A percentile compares a stretch with the other conserved stretches of the same genome.
Evolutionary conservation across 2,329 filamentous ascomycete species (phyloP).

Genomic region (Epichloe hybrida): DNA sequence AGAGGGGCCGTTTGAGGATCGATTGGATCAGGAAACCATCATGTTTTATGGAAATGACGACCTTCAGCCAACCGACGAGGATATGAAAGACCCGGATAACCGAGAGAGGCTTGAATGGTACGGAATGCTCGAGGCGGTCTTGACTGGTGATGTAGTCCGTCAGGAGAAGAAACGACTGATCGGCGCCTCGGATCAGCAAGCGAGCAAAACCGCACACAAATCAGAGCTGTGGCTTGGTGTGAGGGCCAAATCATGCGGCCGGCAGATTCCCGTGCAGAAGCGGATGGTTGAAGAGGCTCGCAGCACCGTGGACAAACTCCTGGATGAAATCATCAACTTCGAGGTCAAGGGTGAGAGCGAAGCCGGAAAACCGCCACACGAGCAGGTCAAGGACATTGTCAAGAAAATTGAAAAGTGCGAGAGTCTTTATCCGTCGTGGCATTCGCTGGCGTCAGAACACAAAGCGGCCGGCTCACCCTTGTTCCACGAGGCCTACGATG

Average conservation of each 20-base stretch:
- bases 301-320: constrained; percentile 52
- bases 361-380: constrained; percentile 71
- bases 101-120: constrained; percentile 94
- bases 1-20: constrained; percentile 71
- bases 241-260: constrained; percentile 68
- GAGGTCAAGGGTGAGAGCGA: constrained; percentile 89
- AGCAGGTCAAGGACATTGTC: constrained; percentile 84
- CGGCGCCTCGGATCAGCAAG: constrained; percentile 51
- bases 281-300: constrained; percentile 81
- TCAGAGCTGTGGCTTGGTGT: constrained; percentile 81
- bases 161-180: constrained; percentile 96
- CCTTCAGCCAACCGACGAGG: constrained; percentile 76
- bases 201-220: constrained; percentile 53
- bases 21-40: constrained; percentile 82
- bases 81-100: constrained; percentile 76
- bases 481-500: constrained; percentile 73
- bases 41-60: constrained; percentile 89
- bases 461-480: constrained; percentile 61
- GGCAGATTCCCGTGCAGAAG: constrained; percentile 71
- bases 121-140: constrained; percentile 87
- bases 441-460: constrained; percentile 60
- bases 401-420: constrained; percentile 84
- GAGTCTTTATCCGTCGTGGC: constrained; percentile 68
- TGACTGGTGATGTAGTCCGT: constrained; percentile 92
- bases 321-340: constrained; percentile 87